Evolutionary conservation across 495 filamentous ascomycete species (phyloP).

Genomic region (Glutinoglossum americanum): DNA sequence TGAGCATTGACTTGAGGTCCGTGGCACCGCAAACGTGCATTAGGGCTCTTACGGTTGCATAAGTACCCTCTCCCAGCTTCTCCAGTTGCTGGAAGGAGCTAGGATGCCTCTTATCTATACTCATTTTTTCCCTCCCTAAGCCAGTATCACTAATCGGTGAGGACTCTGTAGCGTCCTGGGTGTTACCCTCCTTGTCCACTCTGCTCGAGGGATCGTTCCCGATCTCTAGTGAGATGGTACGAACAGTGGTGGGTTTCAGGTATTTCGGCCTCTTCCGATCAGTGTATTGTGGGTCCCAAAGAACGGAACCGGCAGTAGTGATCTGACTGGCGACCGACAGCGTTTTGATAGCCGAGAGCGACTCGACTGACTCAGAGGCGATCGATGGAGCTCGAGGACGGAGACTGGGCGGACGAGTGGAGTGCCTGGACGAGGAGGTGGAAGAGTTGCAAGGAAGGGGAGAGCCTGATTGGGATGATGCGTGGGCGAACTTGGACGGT

Average conservation of each 20-base stretch:
- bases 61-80: slow-evolving; percentile 87
- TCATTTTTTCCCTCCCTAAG: background rate
- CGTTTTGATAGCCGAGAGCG: background rate
- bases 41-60: slow-evolving; percentile 63
- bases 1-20: background rate
- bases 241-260: slow-evolving; percentile 3
- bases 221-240: background rate
- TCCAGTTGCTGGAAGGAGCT: slow-evolving; percentile 9
- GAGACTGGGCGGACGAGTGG: background rate
- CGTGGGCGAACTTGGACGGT: background rate
- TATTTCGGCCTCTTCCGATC: background rate
- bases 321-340: slow-evolving; percentile 2
- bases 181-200: background rate
- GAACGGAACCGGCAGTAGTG: slow-evolving; percentile 1
- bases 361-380: background rate
- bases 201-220: background rate
- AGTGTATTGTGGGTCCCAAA: slow-evolving; percentile 6
- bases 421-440: background rate
- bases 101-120: slow-evolving; percentile 9
- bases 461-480: background rate
- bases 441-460: background rate
- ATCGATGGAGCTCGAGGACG: background rate
- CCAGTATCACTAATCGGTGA: background rate
- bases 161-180: background rate
- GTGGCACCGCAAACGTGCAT: slow-evolving; percentile 1